Percentiles rank a stretch among this genome's conserved stretches.
These are phyloP conservation scores for Letharia lupina DNA, from an alignment of 495 filamentous ascomycete species.

Conservation along the genomic window DNA sequence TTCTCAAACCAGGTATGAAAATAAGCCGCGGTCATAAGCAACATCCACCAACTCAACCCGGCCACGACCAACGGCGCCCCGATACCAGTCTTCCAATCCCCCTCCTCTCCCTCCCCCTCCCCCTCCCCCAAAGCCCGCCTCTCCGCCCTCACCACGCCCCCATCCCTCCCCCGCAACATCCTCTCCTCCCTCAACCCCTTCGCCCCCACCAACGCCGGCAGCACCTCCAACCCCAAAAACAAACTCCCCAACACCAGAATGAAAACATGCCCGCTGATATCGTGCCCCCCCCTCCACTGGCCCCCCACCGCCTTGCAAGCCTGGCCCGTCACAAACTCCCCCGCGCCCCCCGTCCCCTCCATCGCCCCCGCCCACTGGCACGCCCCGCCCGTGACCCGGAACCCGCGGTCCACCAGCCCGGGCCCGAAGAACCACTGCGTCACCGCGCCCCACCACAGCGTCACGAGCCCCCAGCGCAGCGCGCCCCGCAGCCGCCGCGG, in stretches of 20 bases:
- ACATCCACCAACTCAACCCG: constrained; percentile 60
- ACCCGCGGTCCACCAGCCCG: constrained; percentile 77
- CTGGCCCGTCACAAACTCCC: constrained; percentile 56
- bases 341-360: constrained; percentile 26
- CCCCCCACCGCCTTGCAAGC: constrained; percentile 79
- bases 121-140: constrained; percentile 30
- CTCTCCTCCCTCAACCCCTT: constrained; percentile 45
- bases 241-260: constrained; percentile 74
- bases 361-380: constrained; percentile 48
- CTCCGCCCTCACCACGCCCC: constrained; percentile 42
- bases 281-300: constrained; percentile 79
- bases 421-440: constrained; percentile 98
- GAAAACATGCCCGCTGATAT: constrained; percentile 93
- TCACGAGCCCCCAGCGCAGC: constrained; percentile 61
- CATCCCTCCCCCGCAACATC: constrained; percentile 43
- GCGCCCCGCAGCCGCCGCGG: constrained; percentile 42
- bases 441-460: constrained; percentile 63
- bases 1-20: constrained; percentile 99
- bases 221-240: constrained; percentile 73
- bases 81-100: constrained; percentile 45
- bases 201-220: constrained; percentile 43
- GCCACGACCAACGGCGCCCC: constrained; percentile 31
- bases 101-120: constrained; percentile 33
- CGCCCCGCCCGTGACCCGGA: constrained; percentile 69
- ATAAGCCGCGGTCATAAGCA: constrained; percentile 89